phyloP scores from a whole-genome alignment of 345 rosid species.

The Brassica rapa region DNA sequence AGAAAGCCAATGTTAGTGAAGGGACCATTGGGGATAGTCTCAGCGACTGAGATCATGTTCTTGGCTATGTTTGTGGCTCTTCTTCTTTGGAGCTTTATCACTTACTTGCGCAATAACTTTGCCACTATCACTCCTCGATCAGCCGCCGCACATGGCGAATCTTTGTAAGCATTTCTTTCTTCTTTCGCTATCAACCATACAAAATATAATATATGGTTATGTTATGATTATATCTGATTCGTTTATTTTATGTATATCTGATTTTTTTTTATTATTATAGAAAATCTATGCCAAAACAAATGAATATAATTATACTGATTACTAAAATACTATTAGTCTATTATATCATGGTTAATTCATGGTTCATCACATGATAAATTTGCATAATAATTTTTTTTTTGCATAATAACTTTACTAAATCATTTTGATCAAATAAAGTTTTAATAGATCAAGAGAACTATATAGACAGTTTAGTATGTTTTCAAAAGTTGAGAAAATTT shows the following conservation, averaged over 20 bases:
- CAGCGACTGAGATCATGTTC: constrained; percentile 60
- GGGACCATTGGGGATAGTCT: constrained; percentile 86
- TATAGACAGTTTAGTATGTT: neutral
- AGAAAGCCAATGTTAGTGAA: constrained; percentile 67
- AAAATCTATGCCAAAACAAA: neutral
- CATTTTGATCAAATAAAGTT: too few relatives aligned
- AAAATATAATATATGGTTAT: neutral
- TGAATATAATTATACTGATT: neutral
- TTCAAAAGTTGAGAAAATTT: neutral
- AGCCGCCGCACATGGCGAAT: constrained; percentile 42
- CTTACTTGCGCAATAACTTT: constrained; percentile 48
- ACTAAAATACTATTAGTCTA: neutral
- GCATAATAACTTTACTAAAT: too few relatives aligned
- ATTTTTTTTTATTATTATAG: neutral
- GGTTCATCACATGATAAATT: neutral
- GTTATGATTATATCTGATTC: neutral
- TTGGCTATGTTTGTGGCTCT: constrained; percentile 70
- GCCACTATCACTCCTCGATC: constrained; percentile 44
- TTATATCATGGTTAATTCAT: neutral
- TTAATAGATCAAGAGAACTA: too few relatives aligned
- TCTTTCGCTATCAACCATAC: constrained; percentile 5
- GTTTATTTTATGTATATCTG: neutral
- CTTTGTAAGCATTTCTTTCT: constrained; percentile 48
- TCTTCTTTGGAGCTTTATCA: constrained; percentile 60
- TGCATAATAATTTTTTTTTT: too few relatives aligned